Evolutionary conservation across 768 basidiomycete genomes (phyloP).

Genomic region (Pleurotus platypus): DNA sequence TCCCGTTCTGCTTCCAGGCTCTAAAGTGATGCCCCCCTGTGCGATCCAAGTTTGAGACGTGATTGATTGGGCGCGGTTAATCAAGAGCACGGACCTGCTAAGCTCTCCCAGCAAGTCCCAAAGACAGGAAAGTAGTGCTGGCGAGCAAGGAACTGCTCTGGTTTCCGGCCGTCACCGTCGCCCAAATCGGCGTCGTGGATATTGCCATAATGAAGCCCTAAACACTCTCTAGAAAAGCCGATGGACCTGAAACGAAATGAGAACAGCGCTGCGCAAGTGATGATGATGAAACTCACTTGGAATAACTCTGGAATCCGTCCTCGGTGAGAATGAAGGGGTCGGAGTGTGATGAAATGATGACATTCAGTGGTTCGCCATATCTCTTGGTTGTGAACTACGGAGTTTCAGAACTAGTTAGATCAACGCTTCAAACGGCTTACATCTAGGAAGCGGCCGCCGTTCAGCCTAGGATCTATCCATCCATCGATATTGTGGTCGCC

Average conservation of each 20-base stretch:
- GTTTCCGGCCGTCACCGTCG: conserved; percentile 71
- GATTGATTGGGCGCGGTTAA: not conserved
- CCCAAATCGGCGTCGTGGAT: conserved; percentile 80
- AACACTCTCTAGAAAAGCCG: conserved; percentile 79
- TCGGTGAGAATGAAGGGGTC: conserved; percentile 82
- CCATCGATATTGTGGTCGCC: conserved; percentile 16
- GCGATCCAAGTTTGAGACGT: too few relatives aligned
- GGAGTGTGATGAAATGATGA: conserved; percentile 75
- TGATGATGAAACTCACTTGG: conserved; percentile 41
- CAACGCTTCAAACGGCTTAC: conserved; percentile 36
- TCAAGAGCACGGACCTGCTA: conserved; percentile 44
- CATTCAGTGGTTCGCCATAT: conserved; percentile 79
- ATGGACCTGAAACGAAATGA: conserved; percentile 51
- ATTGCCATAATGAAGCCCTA: conserved; percentile 70
- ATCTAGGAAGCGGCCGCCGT: conserved; percentile 75
- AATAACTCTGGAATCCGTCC: conserved; percentile 62
- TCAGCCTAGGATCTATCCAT: conserved; percentile 66
- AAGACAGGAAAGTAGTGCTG: conserved; percentile 75
- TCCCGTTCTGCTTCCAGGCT: conserved; percentile 87
- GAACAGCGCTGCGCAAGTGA: not conserved
- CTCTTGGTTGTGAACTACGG: conserved; percentile 59
- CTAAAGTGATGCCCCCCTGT: conserved; percentile 86
- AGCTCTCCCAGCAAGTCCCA: conserved; percentile 88
- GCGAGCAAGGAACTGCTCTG: conserved; percentile 68
- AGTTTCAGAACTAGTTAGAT: conserved; percentile 1